These are phyloP conservation scores for Diutina sp. DNA, from an alignment of 1,139 yeast species.

Conservation along the genomic window DNA sequence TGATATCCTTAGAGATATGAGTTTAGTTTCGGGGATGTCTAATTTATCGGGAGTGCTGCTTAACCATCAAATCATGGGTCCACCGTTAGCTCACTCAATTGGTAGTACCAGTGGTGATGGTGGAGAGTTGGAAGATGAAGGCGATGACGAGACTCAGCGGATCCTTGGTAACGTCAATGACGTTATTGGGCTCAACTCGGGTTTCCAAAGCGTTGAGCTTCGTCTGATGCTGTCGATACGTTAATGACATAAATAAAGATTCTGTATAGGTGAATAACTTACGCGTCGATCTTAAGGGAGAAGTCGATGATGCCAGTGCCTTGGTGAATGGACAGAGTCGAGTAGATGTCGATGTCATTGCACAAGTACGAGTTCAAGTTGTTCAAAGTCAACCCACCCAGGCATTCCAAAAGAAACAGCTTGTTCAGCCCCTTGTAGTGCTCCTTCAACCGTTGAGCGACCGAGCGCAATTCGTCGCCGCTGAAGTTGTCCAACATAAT, in stretches of 20 bases:
- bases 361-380: conserved; percentile 58
- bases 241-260: conserved; percentile 6
- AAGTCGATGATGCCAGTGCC: conserved; percentile 75
- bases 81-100: neutral
- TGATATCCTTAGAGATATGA: neutral
- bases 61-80: neutral
- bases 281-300: conserved; percentile 56
- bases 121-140: neutral
- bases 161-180: conserved; percentile 25
- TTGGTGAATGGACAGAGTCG: conserved; percentile 90
- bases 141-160: conserved; percentile 10
- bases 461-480: conserved; percentile 51
- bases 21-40: neutral
- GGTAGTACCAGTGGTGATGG: neutral
- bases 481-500: conserved; percentile 88
- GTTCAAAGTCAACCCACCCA: conserved; percentile 73
- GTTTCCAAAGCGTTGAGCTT: conserved; percentile 27
- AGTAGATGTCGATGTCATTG: conserved; percentile 76
- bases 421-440: conserved; percentile 39
- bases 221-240: conserved; percentile 29
- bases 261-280: neutral
- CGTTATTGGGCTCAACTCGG: conserved; percentile 29
- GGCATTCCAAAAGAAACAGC: conserved; percentile 68
- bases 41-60: neutral
- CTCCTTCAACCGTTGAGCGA: conserved; percentile 50